These are phyloP conservation scores for Astrephomene gubernaculifera DNA, from an alignment of 139 green algal genomes.

Conservation along the genomic window DNA sequence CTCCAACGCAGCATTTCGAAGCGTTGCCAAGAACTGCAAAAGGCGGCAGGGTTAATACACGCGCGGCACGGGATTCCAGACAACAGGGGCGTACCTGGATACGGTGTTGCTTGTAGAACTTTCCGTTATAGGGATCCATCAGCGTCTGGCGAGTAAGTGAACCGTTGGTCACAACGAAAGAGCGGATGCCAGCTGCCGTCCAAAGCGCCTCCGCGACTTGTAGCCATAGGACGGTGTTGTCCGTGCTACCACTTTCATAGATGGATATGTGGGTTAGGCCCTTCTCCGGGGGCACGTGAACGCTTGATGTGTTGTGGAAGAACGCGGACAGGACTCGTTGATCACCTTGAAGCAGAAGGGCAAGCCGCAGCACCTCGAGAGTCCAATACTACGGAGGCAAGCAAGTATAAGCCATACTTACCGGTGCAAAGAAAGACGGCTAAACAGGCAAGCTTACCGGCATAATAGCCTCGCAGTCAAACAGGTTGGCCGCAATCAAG, in stretches of 20 bases:
- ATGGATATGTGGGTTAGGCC: background rate
- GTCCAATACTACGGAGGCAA: constrained; percentile 25
- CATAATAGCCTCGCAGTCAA: constrained; percentile 21
- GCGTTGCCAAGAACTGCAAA: constrained; percentile 3
- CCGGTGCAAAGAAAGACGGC: too few species aligned
- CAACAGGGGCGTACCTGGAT: constrained; percentile 2
- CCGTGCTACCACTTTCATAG: constrained; percentile 8
- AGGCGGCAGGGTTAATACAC: background rate
- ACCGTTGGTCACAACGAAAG: constrained; percentile 1
- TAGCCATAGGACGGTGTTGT: constrained; percentile 4
- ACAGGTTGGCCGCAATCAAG: constrained; percentile 20
- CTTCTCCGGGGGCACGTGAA: background rate
- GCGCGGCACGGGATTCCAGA: too few species aligned
- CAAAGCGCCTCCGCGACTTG: constrained; percentile 7
- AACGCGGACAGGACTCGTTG: background rate
- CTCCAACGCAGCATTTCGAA: constrained; percentile 21
- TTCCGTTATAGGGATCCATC: constrained; percentile 5
- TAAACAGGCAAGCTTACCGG: too few species aligned
- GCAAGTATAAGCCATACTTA: too few species aligned
- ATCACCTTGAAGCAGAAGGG: background rate
- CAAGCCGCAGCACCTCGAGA: constrained; percentile 15
- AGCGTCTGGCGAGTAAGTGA: constrained; percentile 13
- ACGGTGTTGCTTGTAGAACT: constrained; percentile 22
- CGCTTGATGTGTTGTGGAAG: constrained; percentile 9
- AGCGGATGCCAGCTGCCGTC: constrained; percentile 8